Percentiles rank a stretch among this genome's conserved stretches.
These are phyloP conservation scores for Fusarium sp. DNA, from an alignment of 2,329 filamentous ascomycete genomes.

Conservation along the genomic window DNA sequence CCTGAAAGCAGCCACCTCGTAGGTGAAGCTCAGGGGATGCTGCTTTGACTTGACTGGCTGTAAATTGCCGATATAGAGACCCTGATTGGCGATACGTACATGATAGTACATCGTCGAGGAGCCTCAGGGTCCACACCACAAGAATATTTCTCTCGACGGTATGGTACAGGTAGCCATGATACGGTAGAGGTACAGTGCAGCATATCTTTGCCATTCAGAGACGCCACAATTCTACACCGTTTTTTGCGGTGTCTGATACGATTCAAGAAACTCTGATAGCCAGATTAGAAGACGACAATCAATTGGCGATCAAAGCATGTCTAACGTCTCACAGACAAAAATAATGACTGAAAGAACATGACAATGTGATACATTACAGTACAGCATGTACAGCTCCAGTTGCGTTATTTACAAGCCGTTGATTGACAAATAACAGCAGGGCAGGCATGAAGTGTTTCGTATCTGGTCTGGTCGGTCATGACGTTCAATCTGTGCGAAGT, in stretches of 20 bases:
- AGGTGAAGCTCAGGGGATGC: constrained; percentile 15
- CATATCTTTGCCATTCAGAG: constrained; percentile 37
- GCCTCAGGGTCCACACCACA: constrained; percentile 47
- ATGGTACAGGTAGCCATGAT: background rate
- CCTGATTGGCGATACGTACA: constrained; percentile 37
- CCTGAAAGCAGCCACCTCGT: constrained; percentile 6
- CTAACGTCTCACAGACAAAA: constrained; percentile 8
- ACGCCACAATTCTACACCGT: constrained; percentile 28
- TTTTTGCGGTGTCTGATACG: constrained; percentile 26
- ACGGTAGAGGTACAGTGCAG: background rate
- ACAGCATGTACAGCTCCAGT: constrained; percentile 2
- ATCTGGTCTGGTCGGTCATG: constrained; percentile 24
- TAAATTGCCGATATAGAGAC: constrained; percentile 24
- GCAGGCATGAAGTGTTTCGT: constrained; percentile 23
- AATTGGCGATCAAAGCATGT: constrained; percentile 15
- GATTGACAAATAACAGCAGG: constrained; percentile 22
- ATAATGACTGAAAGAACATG: background rate
- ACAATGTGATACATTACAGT: constrained; percentile 2
- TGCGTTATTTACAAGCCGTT: constrained; percentile 38
- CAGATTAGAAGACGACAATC: constrained; percentile 17
- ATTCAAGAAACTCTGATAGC: constrained; percentile 18
- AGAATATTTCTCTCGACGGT: background rate
- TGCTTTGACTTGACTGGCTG: constrained; percentile 31
- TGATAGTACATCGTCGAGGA: constrained; percentile 17
- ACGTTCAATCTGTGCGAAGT: constrained; percentile 30